Evolutionary conservation across 2,329 filamentous ascomycete genomes (phyloP), one percentile per base, ranked within the genome.

Genomic region (Didymella segeticola): DNA sequence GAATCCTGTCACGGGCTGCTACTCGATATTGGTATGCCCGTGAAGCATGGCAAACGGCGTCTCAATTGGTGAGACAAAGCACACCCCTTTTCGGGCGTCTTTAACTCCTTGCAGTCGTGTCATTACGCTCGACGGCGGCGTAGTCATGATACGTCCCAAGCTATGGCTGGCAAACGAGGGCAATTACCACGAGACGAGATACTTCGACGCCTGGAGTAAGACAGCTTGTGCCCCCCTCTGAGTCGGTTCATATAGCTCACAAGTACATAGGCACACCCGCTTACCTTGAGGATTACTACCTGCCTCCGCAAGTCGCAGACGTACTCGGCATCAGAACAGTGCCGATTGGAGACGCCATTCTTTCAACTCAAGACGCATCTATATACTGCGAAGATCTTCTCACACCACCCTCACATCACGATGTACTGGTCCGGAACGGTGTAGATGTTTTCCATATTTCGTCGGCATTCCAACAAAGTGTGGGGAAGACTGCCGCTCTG

Each of bases 101-200:
- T n/a, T 42, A 29, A 42, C 12, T 29, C 15, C 3, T 7, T n/a
- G 8, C 23, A 42, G 38, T 22, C 38, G 38, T 3, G 9, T 42
- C 14, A 81, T 89, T 56, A 78, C 79, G 56, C 79, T 85, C 47
- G 83, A 92, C 61, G 82, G 84, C 43, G 85, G 87, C 73, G 86
- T 93, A n/a, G 75, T 92, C 15, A 78, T 88, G 51, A 87, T 93
- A 52, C 79, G 89, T 10, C 88, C 89, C 0, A 91, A 91, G 73
- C 79, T 90, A 60, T 86, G 80, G 64, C 80, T 91, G 6, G 88
- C 88, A 39, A 88, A 89, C 56, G 87, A 90, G 70, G 88, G 88
- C 2, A 89, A 79, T 61, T 79, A 75, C 47, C 70, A 77, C 7
- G 78, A 80, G 61, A 67, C 67, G 57, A 56, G 68, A 5, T 64